phyloP scores from a whole-genome alignment of 495 filamentous ascomycete species.

The Penicillium antarcticum region DNA sequence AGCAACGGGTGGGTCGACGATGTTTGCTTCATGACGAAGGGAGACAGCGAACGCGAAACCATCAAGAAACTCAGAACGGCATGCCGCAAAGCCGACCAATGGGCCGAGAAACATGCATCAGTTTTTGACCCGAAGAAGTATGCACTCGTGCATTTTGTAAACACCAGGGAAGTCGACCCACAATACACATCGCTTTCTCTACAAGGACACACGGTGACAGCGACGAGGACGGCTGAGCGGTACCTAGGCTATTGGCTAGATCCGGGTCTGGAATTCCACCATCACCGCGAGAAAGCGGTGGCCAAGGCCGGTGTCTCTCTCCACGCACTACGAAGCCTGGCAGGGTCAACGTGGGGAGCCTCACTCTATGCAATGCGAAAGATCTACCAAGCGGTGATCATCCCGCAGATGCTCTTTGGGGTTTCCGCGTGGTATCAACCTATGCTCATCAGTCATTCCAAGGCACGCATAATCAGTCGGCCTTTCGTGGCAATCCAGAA shows the following conservation, averaged over 20 bases:
- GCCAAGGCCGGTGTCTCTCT: not conserved
- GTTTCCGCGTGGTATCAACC: not conserved
- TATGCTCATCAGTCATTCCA: not conserved
- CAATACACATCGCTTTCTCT: not conserved
- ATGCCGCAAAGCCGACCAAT: slow-evolving; percentile 1
- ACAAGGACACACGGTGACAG: not conserved
- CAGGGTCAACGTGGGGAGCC: slow-evolving; percentile 6
- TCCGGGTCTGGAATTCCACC: not conserved
- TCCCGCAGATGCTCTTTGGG: slow-evolving; percentile 10
- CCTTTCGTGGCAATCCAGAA: slow-evolving; percentile 2
- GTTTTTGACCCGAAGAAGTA: slow-evolving; percentile 15
- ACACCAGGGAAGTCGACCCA: not conserved
- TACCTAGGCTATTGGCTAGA: slow-evolving; percentile 6
- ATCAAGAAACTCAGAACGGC: not conserved
- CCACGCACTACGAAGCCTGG: not conserved
- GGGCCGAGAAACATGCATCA: slow-evolving; percentile 10
- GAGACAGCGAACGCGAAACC: not conserved
- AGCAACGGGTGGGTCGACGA: slow-evolving; percentile 17
- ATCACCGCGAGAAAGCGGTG: slow-evolving; percentile 1
- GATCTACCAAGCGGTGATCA: slow-evolving; percentile 5
- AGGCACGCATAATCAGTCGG: not conserved
- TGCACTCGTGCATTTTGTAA: slow-evolving; percentile 12
- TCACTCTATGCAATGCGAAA: not conserved
- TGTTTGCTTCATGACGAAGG: slow-evolving; percentile 3
- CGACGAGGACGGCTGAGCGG: not conserved